Evolutionary conservation across 2,329 filamentous ascomycete species (phyloP).

Genomic region (Lecanoromycetidae sp.): DNA sequence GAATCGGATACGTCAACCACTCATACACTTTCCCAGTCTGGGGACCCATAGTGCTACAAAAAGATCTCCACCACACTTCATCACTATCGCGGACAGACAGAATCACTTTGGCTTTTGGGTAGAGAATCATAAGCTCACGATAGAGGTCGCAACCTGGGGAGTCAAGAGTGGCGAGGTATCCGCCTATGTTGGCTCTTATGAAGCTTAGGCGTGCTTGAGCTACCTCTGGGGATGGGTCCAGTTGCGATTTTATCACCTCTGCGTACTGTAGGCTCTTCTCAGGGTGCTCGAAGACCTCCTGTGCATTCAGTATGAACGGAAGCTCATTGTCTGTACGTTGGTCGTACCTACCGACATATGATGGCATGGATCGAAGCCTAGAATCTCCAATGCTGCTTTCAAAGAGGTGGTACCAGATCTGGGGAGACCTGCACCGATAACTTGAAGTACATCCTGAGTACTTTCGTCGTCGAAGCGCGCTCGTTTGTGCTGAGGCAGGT

Average conservation of each 20-base stretch:
- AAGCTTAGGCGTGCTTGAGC: background rate
- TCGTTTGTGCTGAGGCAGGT: background rate
- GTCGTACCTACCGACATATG: constrained; percentile 1
- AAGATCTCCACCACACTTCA: constrained; percentile 42
- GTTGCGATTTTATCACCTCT: background rate
- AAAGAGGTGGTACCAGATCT: constrained; percentile 1
- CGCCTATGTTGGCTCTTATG: background rate
- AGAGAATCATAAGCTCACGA: background rate
- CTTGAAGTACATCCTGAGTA: background rate
- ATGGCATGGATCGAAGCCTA: constrained; percentile 6
- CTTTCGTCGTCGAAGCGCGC: background rate
- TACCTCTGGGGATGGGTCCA: background rate
- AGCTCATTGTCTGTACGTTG: background rate
- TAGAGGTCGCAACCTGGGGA: constrained; percentile 4
- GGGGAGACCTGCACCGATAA: constrained; percentile 1
- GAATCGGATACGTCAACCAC: background rate
- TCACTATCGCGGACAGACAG: constrained; percentile 55
- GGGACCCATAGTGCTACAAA: background rate
- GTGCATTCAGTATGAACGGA: background rate
- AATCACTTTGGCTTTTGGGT: constrained; percentile 51
- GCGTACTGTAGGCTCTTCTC: background rate
- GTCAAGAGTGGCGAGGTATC: background rate
- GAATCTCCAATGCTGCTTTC: background rate
- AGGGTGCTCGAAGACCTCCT: background rate
- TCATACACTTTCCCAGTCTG: background rate